phyloP scores from a whole-genome alignment of 148 eudicot species.

The Spergularia marina region DNA sequence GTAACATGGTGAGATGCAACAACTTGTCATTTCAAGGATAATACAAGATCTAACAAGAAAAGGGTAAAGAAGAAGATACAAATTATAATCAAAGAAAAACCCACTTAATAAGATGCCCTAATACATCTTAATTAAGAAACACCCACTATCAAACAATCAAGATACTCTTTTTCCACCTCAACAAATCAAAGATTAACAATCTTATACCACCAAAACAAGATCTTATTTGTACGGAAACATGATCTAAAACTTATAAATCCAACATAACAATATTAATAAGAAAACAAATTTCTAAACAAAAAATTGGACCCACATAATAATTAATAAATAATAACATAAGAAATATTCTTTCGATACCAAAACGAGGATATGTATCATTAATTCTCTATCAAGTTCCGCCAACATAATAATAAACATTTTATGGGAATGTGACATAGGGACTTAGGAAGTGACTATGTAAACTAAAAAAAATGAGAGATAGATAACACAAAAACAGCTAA shows the following conservation, averaged over 20 bases:
- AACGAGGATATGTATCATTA: no score
- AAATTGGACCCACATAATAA: not conserved
- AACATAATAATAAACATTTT: not conserved
- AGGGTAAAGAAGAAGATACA: not conserved
- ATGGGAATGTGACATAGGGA: no score
- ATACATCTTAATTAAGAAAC: not conserved
- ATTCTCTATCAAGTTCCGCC: no score
- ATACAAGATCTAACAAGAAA: not conserved
- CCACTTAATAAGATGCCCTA: slow-evolving; percentile 31
- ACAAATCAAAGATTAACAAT: not conserved
- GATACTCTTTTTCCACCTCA: not conserved
- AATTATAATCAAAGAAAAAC: not conserved
- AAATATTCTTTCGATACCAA: no score
- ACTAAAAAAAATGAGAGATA: no score
- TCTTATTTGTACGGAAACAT: not conserved
- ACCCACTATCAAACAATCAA: slow-evolving; percentile 6
- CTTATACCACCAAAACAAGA: not conserved
- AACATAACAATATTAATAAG: not conserved
- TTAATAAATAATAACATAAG: not conserved
- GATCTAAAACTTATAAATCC: not conserved
- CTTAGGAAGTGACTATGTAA: no score
- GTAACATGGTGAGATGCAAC: no score
- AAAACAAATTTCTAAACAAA: no score
- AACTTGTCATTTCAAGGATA: no score
- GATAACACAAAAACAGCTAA: no score